Conservation (phyloP, 768 basidiomycete genomes). For the Tricholoma saponaceum region DNA sequence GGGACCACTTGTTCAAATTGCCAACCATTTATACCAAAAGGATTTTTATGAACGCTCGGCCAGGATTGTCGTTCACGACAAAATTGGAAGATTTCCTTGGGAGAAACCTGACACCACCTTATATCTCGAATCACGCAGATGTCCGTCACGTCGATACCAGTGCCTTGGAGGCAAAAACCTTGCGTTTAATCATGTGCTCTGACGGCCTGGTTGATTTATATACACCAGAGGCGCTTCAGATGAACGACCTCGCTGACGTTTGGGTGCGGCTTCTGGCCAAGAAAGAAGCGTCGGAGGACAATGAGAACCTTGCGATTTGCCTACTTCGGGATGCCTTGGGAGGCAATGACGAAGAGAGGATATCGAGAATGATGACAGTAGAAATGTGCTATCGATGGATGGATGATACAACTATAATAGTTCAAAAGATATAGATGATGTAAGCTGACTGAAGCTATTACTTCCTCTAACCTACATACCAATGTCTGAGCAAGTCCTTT, state of each 20-base stretch:
- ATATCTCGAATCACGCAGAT: constrained; percentile 42
- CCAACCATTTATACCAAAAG: constrained; percentile 42
- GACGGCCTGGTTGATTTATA: constrained; percentile 51
- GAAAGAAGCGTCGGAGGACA: constrained; percentile 11
- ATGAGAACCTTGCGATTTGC: constrained; percentile 33
- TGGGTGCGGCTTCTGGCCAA: constrained; percentile 34
- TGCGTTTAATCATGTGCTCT: constrained; percentile 44
- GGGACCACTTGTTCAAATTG: constrained; percentile 53
- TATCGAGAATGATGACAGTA: constrained; percentile 44
- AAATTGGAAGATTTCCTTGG: constrained; percentile 37
- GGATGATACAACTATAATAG: constrained; percentile 55
- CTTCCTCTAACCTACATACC: constrained; percentile 6
- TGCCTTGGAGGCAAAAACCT: constrained; percentile 13
- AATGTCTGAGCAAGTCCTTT: constrained; percentile 40
- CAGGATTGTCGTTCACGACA: constrained; percentile 30
- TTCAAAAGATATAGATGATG: constrained; percentile 26
- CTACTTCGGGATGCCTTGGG: constrained; percentile 44
- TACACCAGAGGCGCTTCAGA: constrained; percentile 24
- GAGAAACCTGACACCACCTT: constrained; percentile 51
- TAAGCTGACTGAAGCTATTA: not conserved
- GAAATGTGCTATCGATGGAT: constrained; percentile 48
- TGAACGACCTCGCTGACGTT: constrained; percentile 23
- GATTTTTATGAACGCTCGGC: constrained; percentile 39
- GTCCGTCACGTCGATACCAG: constrained; percentile 34
- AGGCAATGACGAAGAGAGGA: constrained; percentile 33